phyloP scores from a whole-genome alignment of 768 basidiomycete genomes.

The Mycena venus region DNA sequence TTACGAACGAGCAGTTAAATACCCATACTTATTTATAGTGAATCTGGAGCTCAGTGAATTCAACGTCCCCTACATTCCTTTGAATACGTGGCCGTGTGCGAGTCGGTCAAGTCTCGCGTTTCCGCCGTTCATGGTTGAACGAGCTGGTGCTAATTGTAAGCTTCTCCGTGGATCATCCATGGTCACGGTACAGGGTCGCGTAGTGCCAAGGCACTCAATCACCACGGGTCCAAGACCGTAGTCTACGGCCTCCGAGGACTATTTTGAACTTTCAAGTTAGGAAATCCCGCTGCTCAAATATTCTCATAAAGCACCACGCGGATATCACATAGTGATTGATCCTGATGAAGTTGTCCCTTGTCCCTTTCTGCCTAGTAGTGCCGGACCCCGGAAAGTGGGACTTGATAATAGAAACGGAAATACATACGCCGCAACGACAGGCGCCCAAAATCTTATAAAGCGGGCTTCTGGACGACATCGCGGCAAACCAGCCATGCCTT shows the following conservation, averaged over 20 bases:
- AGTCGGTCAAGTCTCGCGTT: no score
- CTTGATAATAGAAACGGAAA: not conserved
- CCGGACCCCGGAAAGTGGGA: no score
- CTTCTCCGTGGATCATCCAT: no score
- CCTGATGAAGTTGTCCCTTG: not conserved
- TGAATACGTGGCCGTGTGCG: not conserved
- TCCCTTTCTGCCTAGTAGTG: not conserved
- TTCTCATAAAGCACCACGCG: not conserved
- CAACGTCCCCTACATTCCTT: not conserved
- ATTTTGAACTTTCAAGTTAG: not conserved
- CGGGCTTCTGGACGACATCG: not conserved
- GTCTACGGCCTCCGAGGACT: not conserved
- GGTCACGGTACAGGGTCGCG: no score
- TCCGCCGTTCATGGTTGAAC: no score
- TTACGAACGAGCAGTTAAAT: not conserved
- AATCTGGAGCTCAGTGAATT: not conserved
- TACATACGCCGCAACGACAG: not conserved
- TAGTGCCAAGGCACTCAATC: not conserved
- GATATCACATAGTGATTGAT: not conserved
- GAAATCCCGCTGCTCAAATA: not conserved
- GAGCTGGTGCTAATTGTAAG: no score
- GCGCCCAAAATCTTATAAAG: not conserved
- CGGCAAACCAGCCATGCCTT: constrained; percentile 12
- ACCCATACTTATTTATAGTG: not conserved
- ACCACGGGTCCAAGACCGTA: not conserved